A percentile compares a stretch with the other conserved stretches of the same genome.
These are phyloP conservation scores for Hygrophoropsis aurantiaca DNA, from an alignment of 768 basidiomycete genomes.

Conservation along the genomic window DNA sequence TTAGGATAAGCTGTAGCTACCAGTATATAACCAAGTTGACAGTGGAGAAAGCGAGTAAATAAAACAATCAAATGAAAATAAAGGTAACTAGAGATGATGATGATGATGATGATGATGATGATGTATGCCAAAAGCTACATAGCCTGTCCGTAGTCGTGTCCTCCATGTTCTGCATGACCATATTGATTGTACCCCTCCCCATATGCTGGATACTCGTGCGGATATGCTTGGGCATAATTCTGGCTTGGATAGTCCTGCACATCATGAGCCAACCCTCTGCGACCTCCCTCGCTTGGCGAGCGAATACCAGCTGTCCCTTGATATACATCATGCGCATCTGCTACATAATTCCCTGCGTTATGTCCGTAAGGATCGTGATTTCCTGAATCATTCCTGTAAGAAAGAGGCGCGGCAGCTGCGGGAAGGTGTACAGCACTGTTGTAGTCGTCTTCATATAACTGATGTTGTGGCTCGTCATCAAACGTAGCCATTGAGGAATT, in stretches of 20 bases:
- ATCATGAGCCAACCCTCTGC: conserved; percentile 38
- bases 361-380: conserved; percentile 17
- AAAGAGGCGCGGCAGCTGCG: conserved; percentile 57
- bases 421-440: conserved; percentile 64
- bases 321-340: conserved; percentile 57
- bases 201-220: conserved; percentile 27
- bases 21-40: too few species aligned
- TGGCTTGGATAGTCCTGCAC: conserved; percentile 36
- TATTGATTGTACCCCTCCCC: conserved; percentile 26
- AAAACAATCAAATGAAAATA: conserved; percentile 17
- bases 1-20: too few species aligned
- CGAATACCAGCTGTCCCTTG: conserved; percentile 42
- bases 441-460: conserved; percentile 67
- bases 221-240: conserved; percentile 20
- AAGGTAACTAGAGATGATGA: conserved; percentile 12
- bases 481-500: conserved; percentile 60
- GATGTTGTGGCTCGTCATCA: conserved; percentile 50
- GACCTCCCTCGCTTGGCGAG: conserved; percentile 30
- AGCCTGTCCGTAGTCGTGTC: conserved; percentile 32
- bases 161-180: conserved; percentile 26
- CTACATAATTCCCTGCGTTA: conserved; percentile 30
- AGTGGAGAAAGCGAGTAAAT: conserved; percentile 12
- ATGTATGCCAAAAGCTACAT: conserved; percentile 22
- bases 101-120: too few species aligned
- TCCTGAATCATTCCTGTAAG: conserved; percentile 35